Percentiles rank a stretch among this genome's conserved stretches.
Evolutionary conservation across 148 eudicot genomes (phyloP).

Genomic region (Limonium bicolor): DNA sequence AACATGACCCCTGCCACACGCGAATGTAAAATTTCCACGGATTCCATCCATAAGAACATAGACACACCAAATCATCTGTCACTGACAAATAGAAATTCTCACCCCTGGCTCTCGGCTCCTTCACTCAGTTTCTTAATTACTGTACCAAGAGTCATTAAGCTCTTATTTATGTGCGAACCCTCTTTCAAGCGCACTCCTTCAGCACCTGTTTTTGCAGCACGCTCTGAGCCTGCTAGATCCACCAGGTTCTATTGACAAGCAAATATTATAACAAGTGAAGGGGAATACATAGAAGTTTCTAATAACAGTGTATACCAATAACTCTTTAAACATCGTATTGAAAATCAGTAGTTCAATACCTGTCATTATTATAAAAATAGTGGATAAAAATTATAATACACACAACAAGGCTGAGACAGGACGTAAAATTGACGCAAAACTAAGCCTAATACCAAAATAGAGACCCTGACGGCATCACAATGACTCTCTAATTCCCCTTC

Average conservation of each 20-base stretch:
- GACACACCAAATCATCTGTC: background rate
- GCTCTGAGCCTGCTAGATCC: conserved; percentile 99
- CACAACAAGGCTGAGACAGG: no score
- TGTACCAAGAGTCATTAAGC: conserved; percentile 96
- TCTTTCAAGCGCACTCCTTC: conserved; percentile 99
- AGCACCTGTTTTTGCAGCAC: conserved; percentile 98
- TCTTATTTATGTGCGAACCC: conserved; percentile 95
- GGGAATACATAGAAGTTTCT: background rate
- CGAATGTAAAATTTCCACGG: no score
- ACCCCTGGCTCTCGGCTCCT: conserved; percentile 99
- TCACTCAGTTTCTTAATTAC: conserved; percentile 95
- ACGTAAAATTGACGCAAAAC: no score
- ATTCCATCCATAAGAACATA: no score
- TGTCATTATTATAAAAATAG: no score
- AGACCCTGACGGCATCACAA: conserved; percentile 97
- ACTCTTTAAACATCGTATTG: no score
- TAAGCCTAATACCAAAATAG: conserved; percentile 53
- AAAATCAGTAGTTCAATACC: no score
- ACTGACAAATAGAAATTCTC: conserved; percentile 14
- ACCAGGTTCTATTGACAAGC: conserved; percentile 59
- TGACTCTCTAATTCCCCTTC: conserved; percentile 47
- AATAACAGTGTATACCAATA: no score
- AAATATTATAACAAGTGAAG: background rate
- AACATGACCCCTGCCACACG: conserved; percentile 71
- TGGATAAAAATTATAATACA: no score